Evolutionary conservation across 805 yeast genomes (phyloP).

Genomic region (Cyberlindnera mississippiensis): DNA sequence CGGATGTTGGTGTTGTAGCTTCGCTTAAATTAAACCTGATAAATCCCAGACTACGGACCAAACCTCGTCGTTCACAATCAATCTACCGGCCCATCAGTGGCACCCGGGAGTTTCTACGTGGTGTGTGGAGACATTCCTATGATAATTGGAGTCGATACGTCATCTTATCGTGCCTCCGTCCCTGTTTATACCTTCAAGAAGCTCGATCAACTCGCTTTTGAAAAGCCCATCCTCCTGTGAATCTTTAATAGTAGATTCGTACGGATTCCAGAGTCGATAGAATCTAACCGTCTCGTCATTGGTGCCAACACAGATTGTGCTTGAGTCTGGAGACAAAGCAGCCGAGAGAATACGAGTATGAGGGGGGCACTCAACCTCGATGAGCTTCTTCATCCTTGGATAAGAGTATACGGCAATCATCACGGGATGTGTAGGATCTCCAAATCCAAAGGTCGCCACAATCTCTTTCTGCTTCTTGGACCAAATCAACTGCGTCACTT

Average conservation of each 20-base stretch:
- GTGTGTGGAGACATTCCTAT: no score
- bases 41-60: no score
- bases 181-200: conserved; percentile 49
- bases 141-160: no score
- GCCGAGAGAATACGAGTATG: conserved; percentile 64
- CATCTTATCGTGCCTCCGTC: conserved; percentile 28
- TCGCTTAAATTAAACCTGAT: no score
- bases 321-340: conserved; percentile 58
- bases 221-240: conserved; percentile 43
- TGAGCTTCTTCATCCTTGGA: conserved; percentile 52
- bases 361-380: conserved; percentile 46
- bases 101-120: no score
- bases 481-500: conserved; percentile 80
- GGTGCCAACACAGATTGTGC: conserved; percentile 65
- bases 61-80: no score
- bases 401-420: conserved; percentile 61
- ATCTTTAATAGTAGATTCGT: conserved; percentile 32
- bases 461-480: conserved; percentile 58
- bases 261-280: conserved; percentile 63
- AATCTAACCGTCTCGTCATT: conserved; percentile 77
- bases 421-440: conserved; percentile 46
- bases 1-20: no score
- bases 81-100: no score
- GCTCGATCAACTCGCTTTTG: conserved; percentile 56
- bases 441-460: conserved; percentile 80